phyloP scores from a whole-genome alignment of 2,329 filamentous ascomycete species.

The Phialophora verrucosa region DNA sequence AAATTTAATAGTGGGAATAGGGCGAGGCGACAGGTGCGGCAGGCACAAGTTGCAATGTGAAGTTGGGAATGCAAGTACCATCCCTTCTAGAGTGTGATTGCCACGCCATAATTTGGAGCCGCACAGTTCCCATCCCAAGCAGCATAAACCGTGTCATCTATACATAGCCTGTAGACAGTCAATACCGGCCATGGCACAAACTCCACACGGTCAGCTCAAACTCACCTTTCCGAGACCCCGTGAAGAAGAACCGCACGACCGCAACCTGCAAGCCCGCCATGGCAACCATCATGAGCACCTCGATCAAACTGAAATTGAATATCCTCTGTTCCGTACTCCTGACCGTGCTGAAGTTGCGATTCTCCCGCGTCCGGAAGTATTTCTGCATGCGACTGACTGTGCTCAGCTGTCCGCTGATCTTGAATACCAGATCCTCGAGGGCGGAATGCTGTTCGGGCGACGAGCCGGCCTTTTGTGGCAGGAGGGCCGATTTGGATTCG shows the following conservation, averaged over 20 bases:
- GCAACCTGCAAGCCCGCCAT: constrained; percentile 98
- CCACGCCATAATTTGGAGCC: neutral
- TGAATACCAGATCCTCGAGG: constrained; percentile 93
- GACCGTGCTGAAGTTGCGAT: constrained; percentile 98
- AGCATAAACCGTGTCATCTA: constrained; percentile 8
- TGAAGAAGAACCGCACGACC: constrained; percentile 98
- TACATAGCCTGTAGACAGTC: constrained; percentile 26
- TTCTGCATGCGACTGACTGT: constrained; percentile 97
- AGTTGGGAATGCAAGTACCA: neutral
- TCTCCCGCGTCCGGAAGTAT: constrained; percentile 98
- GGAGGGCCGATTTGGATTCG: constrained; percentile 71
- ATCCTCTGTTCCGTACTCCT: constrained; percentile 94
- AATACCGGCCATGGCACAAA: neutral
- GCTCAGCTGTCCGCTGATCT: constrained; percentile 88
- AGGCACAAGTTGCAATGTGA: neutral
- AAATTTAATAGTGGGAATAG: neutral
- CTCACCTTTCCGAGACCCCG: constrained; percentile 72
- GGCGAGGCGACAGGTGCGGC: neutral
- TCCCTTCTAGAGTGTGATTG: neutral
- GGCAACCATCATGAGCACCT: constrained; percentile 85
- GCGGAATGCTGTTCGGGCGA: constrained; percentile 85
- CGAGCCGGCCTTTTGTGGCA: constrained; percentile 87
- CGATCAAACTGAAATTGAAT: constrained; percentile 95
- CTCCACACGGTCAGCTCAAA: neutral
- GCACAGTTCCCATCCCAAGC: neutral